Base-by-base conservation (phyloP, 1,284 basidiomycete species). In the Anthracocystis setariae region DNA sequence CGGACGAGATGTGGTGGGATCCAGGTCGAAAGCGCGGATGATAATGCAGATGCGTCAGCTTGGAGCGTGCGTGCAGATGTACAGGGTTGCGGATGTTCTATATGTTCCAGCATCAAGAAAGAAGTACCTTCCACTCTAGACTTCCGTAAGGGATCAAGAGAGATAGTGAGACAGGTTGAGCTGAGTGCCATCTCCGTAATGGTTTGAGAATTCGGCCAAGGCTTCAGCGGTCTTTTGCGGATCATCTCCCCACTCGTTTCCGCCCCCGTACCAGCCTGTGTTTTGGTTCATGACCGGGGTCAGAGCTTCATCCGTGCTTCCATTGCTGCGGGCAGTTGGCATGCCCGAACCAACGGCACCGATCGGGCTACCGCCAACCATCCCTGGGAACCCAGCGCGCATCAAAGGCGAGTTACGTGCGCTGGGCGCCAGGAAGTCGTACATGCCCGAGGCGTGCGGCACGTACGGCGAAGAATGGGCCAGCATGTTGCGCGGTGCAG, bases 211-310 rank as follows among this genome's bases (percentile, higher is more conserved):
- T 37, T 72, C 69, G 9, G 70, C 64, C 10, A 73, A 32, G 9
- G 65, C 65, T 29, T 73, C 70, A 4, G 70, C 70, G 8, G 70
- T 73, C 61, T 69, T 73, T 35, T 69, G 70, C 33, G 65, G 70
- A 43, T 73, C 70, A 13, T 73, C 70, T 37, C 65, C 70, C 70
- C 70, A 73, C 32, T 73, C 70, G 45, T 38, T 65, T 10, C 56
- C 53, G 21, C 56, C 57, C n/a, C 44, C 55, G 39, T 59, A 58
- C 70, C 70, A 73, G 33, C 65, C 61, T 17, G 51, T 42, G n/a
- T 55, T 64, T 45, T 68, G 64, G 39, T 45, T 68, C 65, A 73
- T 63, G 47, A 69, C 60, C 2, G 70, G 70, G 8, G 70, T 73
- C 12, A 73, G 50, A 8, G 70, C 60, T 44, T 73, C 69, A 25